phyloP scores from a whole-genome alignment of 306 rosid species.

The Astragalus membranaceus region DNA sequence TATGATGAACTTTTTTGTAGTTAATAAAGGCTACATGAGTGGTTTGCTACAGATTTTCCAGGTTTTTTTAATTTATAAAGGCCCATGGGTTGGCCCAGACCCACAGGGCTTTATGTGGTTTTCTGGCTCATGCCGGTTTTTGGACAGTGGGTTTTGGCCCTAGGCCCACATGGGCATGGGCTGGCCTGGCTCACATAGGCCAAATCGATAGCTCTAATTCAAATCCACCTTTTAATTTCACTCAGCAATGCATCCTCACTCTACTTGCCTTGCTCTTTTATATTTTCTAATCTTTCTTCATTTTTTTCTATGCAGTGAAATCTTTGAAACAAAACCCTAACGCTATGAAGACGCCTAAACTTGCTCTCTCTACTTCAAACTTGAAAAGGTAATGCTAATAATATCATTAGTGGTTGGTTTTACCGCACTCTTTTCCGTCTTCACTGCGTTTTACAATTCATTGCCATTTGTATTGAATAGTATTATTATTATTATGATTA shows the following conservation, averaged over 20 bases:
- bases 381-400: not conserved
- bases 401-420: not conserved
- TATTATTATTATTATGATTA: too few relatives aligned
- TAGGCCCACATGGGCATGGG: too few relatives aligned
- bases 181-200: too few relatives aligned
- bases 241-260: too few relatives aligned
- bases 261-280: not conserved
- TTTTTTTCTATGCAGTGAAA: not conserved
- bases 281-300: not conserved
- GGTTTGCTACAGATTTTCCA: too few relatives aligned
- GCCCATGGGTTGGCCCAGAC: too few relatives aligned
- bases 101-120: too few relatives aligned
- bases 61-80: too few relatives aligned
- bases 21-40: not conserved
- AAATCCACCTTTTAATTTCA: not conserved
- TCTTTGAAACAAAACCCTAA: not conserved
- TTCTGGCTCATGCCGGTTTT: too few relatives aligned
- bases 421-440: not conserved
- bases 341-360: not conserved
- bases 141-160: too few relatives aligned
- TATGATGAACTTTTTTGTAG: not conserved
- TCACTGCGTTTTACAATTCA: not conserved
- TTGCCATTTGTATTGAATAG: not conserved
- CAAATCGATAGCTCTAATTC: not conserved
- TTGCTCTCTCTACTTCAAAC: not conserved